Evolutionary conservation across 2,329 filamentous ascomycete species (phyloP), one percentile per base, ranked within the genome.

Genomic region (Colletotrichum sansevieriae): DNA sequence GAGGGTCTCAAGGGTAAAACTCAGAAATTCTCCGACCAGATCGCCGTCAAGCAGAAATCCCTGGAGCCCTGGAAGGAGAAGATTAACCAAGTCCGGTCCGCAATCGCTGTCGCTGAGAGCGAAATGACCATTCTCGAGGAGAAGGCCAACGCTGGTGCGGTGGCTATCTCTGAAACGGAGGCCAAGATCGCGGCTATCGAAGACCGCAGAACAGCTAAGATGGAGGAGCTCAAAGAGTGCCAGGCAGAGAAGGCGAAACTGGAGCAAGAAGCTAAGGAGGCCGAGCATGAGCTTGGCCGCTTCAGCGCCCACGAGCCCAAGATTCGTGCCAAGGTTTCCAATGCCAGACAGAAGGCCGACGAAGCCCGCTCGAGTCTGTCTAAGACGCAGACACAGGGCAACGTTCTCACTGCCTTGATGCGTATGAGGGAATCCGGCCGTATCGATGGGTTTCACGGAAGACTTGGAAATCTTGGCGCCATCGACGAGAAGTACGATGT

Each of bases 1-100:
- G 94, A 97, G 22, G 89, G 88, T 70, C 84, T 99, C 8, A 97
- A 97, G 76, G 95, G 95, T 75, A 99, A 99, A 82, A 99, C 96
- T 0, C 95, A 98, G 77, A 92, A 90, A 7, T 92, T 98, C 70
- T 98, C 95, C 0, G 94, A 99, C 74, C 87, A 98, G 76, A 98
- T 99, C 73, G 90, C 94, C 0, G 87, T 86, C 4, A 98, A 97
- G 81, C 96, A 99, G 76, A 98, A 97, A 80, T 91, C 93, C 1
- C 85, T 99, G 11, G 95, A 98, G 80, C 96, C 96, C 0, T 99
- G 96, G 96, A 95, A 92, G 73, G 94, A 94, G 72, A 98, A 96
- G 81, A 95, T 99, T 82, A 98, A 96, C 78, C 92, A 97, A 77
- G 98, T 97, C 79, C 92, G 96, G 76, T 98, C 95, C 0, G 90